These are phyloP conservation scores for Usnea hakonensis DNA, from an alignment of 495 filamentous ascomycete species.

Conservation along the genomic window DNA sequence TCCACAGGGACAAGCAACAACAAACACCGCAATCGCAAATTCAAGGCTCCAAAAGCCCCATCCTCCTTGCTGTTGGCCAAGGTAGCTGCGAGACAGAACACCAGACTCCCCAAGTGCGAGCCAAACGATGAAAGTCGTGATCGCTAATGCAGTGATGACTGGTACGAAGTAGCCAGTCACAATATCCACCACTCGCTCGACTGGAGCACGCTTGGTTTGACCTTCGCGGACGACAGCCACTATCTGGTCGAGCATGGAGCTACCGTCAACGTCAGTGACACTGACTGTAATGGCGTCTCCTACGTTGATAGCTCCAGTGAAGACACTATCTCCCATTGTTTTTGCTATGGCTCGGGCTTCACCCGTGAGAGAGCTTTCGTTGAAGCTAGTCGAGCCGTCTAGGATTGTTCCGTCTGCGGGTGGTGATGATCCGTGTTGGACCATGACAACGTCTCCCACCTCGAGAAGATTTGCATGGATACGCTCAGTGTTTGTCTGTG, in stretches of 20 bases:
- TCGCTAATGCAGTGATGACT: constrained; percentile 68
- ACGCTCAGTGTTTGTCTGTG: constrained; percentile 28
- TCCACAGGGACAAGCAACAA: constrained; percentile 91
- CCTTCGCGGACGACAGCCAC: constrained; percentile 85
- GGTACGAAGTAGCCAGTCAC: constrained; percentile 89
- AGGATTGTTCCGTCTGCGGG: constrained; percentile 73
- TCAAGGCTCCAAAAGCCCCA: constrained; percentile 85
- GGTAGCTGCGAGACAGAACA: constrained; percentile 55
- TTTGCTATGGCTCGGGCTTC: constrained; percentile 77
- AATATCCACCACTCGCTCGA: constrained; percentile 76
- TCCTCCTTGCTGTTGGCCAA: constrained; percentile 58
- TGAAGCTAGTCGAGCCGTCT: constrained; percentile 60
- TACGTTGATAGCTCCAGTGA: constrained; percentile 80
- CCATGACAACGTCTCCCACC: constrained; percentile 68
- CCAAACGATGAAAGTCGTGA: constrained; percentile 81
- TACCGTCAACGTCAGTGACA: constrained; percentile 62
- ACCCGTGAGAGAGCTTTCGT: constrained; percentile 86
- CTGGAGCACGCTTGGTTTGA: constrained; percentile 76
- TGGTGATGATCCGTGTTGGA: constrained; percentile 74
- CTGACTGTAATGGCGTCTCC: constrained; percentile 59
- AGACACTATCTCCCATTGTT: constrained; percentile 61
- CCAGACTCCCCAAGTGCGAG: constrained; percentile 66
- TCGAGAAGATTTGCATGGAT: constrained; percentile 71
- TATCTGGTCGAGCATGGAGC: constrained; percentile 89
- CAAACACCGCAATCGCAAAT: constrained; percentile 92